Percentiles rank a stretch among this genome's conserved stretches.
Evolutionary conservation across 75 land plant species (phyloP).

Genomic region (Azolla pinnata): DNA sequence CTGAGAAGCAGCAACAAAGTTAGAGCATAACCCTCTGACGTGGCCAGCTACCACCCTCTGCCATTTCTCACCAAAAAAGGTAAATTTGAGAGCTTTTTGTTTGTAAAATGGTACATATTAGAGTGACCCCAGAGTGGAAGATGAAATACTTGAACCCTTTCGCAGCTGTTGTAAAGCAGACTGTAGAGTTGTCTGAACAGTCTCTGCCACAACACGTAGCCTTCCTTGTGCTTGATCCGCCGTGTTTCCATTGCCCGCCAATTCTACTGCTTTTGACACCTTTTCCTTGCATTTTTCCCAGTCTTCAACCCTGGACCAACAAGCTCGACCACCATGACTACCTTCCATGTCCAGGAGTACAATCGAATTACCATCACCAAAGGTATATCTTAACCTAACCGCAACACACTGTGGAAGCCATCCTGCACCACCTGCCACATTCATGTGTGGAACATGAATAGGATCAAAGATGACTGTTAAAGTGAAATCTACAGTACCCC

Average conservation of each 20-base stretch:
- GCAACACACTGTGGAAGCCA: conserved; percentile 98
- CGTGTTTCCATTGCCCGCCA: conserved; percentile 24
- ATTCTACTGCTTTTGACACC: conserved; percentile 57
- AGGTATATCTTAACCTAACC: conserved; percentile 65
- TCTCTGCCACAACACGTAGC: conserved; percentile 65
- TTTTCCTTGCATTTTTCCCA: conserved; percentile 89
- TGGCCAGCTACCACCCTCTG: too few relatives aligned
- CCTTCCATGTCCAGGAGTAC: conserved; percentile 78
- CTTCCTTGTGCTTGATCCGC: conserved; percentile 54
- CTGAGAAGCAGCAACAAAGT: too few relatives aligned
- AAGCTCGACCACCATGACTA: conserved; percentile 94
- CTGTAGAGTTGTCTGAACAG: conserved; percentile 50
- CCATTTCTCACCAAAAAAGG: too few relatives aligned
- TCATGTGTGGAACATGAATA: conserved; percentile 66
- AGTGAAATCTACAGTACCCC: conserved; percentile 72
- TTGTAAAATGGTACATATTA: too few relatives aligned
- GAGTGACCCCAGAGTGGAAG: conserved; percentile 3
- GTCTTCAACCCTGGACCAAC: conserved; percentile 72
- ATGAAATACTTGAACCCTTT: conserved; percentile 20
- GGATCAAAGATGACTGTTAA: conserved; percentile 81
- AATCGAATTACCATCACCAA: conserved; percentile 56
- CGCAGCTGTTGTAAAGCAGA: conserved; percentile 47
- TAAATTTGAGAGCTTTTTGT: too few relatives aligned
- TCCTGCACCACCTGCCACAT: conserved; percentile 98
- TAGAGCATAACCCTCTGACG: too few relatives aligned